A percentile compares a stretch with the other conserved stretches of the same genome.
Conservation (phyloP, 257 asterid genomes). For the Solanum bulbocastanum region DNA sequence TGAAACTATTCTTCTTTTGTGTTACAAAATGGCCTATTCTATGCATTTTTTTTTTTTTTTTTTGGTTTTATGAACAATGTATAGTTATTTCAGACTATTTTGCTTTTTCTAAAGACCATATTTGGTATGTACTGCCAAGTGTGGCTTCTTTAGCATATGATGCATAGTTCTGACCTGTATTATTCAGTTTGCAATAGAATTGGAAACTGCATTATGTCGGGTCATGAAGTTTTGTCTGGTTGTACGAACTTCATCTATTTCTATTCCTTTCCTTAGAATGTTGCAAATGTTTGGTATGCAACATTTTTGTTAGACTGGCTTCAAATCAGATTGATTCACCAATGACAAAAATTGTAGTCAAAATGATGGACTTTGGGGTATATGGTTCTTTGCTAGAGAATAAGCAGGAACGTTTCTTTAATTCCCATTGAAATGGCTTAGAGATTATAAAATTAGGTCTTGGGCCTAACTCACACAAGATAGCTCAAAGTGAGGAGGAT, state of each 20-base stretch:
- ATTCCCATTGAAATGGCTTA: not conserved
- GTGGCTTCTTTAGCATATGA: not conserved
- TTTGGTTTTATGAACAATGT: not conserved
- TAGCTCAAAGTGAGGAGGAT: not conserved
- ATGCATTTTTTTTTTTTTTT: not conserved
- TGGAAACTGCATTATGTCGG: not conserved
- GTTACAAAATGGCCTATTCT: not conserved
- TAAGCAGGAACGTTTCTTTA: not conserved
- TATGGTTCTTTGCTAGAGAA: not conserved
- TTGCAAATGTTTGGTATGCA: not conserved
- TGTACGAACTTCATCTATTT: not conserved
- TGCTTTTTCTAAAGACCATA: not conserved
- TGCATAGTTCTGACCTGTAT: not conserved
- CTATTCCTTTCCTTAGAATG: not conserved
- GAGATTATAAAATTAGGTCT: not conserved
- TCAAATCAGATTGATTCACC: not conserved
- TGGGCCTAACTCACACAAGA: not conserved
- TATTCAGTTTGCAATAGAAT: not conserved
- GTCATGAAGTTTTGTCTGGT: not conserved
- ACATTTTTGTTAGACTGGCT: not conserved
- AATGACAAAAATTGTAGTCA: not conserved
- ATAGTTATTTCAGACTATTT: not conserved
- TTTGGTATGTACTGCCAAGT: not conserved
- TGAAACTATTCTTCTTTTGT: not conserved
- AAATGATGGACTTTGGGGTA: not conserved